phyloP scores from a whole-genome alignment of 192 early-diverging fungal species.

The Obelidium mucronatum region DNA sequence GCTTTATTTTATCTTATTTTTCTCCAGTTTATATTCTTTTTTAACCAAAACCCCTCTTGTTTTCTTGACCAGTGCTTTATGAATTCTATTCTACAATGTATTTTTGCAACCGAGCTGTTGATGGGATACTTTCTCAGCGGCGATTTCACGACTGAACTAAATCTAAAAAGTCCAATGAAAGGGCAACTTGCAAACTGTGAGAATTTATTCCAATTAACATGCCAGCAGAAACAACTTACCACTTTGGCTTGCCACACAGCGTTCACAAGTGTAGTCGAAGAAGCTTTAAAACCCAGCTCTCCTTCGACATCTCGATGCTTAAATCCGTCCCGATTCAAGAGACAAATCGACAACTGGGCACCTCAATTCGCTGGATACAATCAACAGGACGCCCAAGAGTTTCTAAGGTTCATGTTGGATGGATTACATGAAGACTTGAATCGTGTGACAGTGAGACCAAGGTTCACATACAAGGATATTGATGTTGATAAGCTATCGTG shows the following conservation, averaged over 20 bases:
- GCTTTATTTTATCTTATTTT: conserved; percentile 4
- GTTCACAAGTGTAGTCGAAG: background rate
- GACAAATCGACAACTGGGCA: conserved; percentile 74
- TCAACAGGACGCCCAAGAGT: conserved; percentile 65
- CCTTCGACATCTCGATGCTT: conserved; percentile 42
- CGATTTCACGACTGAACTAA: conserved; percentile 45
- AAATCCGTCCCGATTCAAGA: conserved; percentile 77
- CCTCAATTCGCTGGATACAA: conserved; percentile 79
- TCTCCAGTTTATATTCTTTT: conserved; percentile 8
- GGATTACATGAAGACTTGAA: conserved; percentile 62
- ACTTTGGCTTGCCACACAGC: background rate
- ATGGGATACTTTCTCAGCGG: conserved; percentile 39
- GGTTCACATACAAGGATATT: conserved; percentile 52
- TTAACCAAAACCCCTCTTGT: conserved; percentile 4
- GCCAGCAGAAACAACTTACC: background rate
- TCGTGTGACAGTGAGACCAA: conserved; percentile 32
- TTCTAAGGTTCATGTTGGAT: conserved; percentile 58
- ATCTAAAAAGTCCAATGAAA: conserved; percentile 40
- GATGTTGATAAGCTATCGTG: conserved; percentile 53
- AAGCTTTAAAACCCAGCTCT: conserved; percentile 1
- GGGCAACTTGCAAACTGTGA: conserved; percentile 50
- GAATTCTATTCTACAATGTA: conserved; percentile 65
- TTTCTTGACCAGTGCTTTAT: conserved; percentile 54
- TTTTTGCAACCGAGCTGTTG: conserved; percentile 50
- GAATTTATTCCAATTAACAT: no score